Evolutionary conservation across 257 asterid species (phyloP), one percentile per base, ranked within the genome.

Genomic region (Parsonsia alboflavescens): DNA sequence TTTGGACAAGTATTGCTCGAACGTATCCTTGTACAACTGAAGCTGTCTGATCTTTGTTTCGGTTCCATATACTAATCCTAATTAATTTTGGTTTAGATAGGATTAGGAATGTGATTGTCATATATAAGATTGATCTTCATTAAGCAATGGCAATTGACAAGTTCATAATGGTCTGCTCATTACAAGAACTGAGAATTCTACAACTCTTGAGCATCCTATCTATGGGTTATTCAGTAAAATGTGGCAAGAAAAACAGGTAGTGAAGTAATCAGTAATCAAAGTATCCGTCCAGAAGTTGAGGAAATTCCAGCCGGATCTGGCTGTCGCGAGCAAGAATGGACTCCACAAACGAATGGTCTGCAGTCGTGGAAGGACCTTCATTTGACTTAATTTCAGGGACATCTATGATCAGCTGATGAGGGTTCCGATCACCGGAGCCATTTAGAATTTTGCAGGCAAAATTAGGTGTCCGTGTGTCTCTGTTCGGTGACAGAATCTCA

Each of bases 291-390:
- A 86, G 81, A 78, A 90, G 68, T 45, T 75, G 73, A 71, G 97
- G 94, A 86, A 90, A 91, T 73, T 82, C 91, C 72, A 82, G 82
- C 72, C 82, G 77, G 91, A 90, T 91, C 78, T 91, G 87, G 44
- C 74, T 78, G 72, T 93, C 96, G 71, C 82, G 88, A 71, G 96
- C 97, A 87, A 93, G 76, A 63, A 95, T 89, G 7, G 84, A 84
- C 13, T 92, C 94, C 81, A 95, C 96, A 52, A 95, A 92, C 3
- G 91, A 89, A 77, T 33, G 39, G 3, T 85, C 93, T 17, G 79
- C 86, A 59, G 80, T 78, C 44, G 81, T 71, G 6, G 86, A 69
- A 33, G 65, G 65, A 50, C 77, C 68, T 74, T 80, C 83, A 48
- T 69, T 74, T 12, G 69, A 57, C 71, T 69, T 15, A 26, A 49